A percentile compares a stretch with the other conserved stretches of the same genome.
Conservation (phyloP, 352 stramenopile species). For the Pythium phragmitis region DNA sequence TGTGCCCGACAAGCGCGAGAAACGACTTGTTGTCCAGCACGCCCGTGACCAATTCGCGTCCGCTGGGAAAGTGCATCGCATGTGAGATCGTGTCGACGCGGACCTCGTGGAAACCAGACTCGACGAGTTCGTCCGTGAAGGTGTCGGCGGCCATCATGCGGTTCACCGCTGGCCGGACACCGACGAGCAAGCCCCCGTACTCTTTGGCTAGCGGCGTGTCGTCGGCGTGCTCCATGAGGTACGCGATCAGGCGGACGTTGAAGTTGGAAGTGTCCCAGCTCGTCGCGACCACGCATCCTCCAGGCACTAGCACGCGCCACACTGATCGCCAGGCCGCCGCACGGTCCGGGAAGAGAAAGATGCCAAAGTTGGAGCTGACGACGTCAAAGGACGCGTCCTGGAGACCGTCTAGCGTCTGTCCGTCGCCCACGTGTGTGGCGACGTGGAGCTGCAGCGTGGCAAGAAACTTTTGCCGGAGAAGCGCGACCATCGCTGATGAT, state of each 20-base stretch:
- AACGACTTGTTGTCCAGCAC: conserved; percentile 16
- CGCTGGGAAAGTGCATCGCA: conserved; percentile 18
- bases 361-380: conserved; percentile 22
- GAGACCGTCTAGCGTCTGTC: conserved; percentile 19
- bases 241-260: conserved; percentile 18
- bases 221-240: conserved; percentile 4
- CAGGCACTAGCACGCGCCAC: conserved; percentile 19
- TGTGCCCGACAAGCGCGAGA: conserved; percentile 6
- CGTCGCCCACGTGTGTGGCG: conserved; percentile 6
- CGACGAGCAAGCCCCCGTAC: not conserved
- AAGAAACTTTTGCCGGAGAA: conserved; percentile 12
- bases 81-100: conserved; percentile 8
- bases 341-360: conserved; percentile 22
- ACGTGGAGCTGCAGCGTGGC: not conserved
- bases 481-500: conserved; percentile 18
- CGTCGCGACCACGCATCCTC: conserved; percentile 6
- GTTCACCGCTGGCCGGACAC: not conserved
- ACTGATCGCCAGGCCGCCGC: conserved; percentile 20
- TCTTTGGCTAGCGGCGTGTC: not conserved
- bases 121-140: conserved; percentile 22
- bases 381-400: conserved; percentile 22
- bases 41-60: conserved; percentile 16
- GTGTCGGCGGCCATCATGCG: conserved; percentile 1
- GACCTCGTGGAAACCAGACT: conserved; percentile 16
- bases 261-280: conserved; percentile 23